Conservation (phyloP, 495 filamentous ascomycete genomes). For the Diplogelasinospora grovesii region DNA sequence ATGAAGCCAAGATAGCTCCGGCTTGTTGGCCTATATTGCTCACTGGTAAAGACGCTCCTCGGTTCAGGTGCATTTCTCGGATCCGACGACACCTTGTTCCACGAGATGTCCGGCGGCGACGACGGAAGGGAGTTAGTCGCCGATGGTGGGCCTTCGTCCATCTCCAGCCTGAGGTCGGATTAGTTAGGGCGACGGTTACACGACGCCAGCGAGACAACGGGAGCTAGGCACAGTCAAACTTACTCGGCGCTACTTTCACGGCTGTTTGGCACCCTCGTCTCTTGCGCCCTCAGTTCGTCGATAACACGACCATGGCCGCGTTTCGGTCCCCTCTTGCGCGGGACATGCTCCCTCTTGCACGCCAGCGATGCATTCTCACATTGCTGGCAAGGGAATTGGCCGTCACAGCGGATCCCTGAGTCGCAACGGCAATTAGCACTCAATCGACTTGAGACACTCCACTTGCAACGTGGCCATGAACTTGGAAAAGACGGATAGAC, state of each 20-base stretch:
- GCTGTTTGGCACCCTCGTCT: slow-evolving; percentile 1
- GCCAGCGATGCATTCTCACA: slow-evolving; percentile 21
- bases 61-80: slow-evolving; percentile 17
- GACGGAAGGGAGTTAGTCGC: slow-evolving; percentile 4
- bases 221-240: not conserved
- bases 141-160: slow-evolving; percentile 5
- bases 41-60: slow-evolving; percentile 18
- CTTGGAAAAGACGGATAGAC: not conserved
- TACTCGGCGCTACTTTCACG: slow-evolving; percentile 9
- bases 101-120: slow-evolving; percentile 7
- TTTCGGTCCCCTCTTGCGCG: slow-evolving; percentile 29
- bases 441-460: too few relatives aligned
- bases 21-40: slow-evolving; percentile 20
- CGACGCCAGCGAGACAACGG: too few relatives aligned
- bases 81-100: slow-evolving; percentile 9
- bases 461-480: too few relatives aligned
- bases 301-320: slow-evolving; percentile 29
- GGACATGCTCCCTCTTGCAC: slow-evolving; percentile 34
- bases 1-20: slow-evolving; percentile 25
- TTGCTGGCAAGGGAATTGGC: slow-evolving; percentile 27
- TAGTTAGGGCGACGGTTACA: not conserved
- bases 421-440: too few relatives aligned
- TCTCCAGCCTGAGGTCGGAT: slow-evolving; percentile 3
- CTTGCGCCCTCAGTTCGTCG: slow-evolving; percentile 23
- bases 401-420: slow-evolving; percentile 29